Base-by-base conservation (phyloP, 257 asterid species). In the Solanum etuberosum region DNA sequence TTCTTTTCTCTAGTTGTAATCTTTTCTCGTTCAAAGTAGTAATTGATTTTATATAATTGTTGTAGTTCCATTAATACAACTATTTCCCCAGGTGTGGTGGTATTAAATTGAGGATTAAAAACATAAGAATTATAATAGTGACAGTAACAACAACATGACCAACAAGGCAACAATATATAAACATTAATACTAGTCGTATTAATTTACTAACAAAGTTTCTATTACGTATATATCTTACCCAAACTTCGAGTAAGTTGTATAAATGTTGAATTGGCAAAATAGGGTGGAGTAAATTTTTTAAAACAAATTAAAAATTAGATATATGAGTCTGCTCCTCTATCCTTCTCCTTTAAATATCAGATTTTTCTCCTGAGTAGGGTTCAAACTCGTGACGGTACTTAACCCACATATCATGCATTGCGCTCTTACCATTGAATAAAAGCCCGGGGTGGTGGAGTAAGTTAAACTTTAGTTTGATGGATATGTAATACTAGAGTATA, bases 301-400 rank as follows among this genome's bases (percentile, higher is more conserved):
- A 15, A 14, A 68, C 10, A 9, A 61, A n/a, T 23, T 61, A 23
- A 23, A 23, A 61, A 61, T 61, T 61, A 15, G 2, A 68, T 68
- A 7, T 18, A 6, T 1, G 5, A 3, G 0, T 6, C 1, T 6
- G 12, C 0, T 1, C 10, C n/a, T 68, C 37, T 29, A 68, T 14
- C 23, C 11, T 68, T 68, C 76, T 68, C 3, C 6, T 6, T 68
- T 15, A 31, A 15, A 68, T 68, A 68, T 14, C 6, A 14, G 6
- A 68, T 6, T 68, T 68, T 68, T 14, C 1, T 68, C 11, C 3
- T 31, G 74, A 68, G 21, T 6, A 27, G 14, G 10, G 1, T 68
- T 29, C 23, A 29, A 68, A 68, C 37, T 68, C n/a, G 13, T 68
- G 12, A 29, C 3, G 31, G 7, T 9, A 1, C 23, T 13, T 68